Evolutionary conservation across 2,329 filamentous ascomycete genomes (phyloP), one percentile per base, ranked within the genome.

Genomic region (Pseudogymnoascus pannorum): DNA sequence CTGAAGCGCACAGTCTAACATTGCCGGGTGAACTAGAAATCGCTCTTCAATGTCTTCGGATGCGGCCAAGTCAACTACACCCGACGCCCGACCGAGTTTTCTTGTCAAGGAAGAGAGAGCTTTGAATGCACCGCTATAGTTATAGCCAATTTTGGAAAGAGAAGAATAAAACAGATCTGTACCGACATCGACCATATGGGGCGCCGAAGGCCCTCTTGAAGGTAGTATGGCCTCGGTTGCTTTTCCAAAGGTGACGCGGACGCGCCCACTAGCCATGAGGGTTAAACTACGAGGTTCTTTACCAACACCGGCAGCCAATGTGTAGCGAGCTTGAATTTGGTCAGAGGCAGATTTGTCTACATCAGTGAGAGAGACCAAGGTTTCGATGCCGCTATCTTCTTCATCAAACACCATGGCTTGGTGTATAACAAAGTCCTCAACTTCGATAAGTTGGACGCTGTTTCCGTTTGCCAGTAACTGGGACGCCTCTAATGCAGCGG

Each of bases 1-100:
- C 60, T 86, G 83, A 22, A 86, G 77, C 69, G 84, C 79, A 2
- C 77, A 72, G 64, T 86, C 83, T 11, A 86, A 72, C 0, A 80
- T 82, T 2, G 80, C 77, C 0, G 83, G 83, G 63, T 86, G 83
- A 20, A 86, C 75, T 3, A 82, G 33, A 22, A 62, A n/a, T 35
- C 66, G 26, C 14, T 33, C n/a, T 12, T 59, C 44, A 58, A 20
- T 38, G 22, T 35, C 51, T 0, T 20, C 16, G n/a, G 58, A 44
- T 1, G 42, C 31, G n/a, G 16, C 40, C 2, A 9, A 40, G 36
- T 33, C 60, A 58, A 51, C 38, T 20, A 40, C 3, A 18, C 58
- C 62, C 35, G 51, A 51, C 24, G 67, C 62, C 5, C 29, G 22
- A 6, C 59, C 42, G 14, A 64, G 57, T n/a, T 51, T 60, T 2